A percentile compares a stretch with the other conserved stretches of the same genome.
phyloP scores from a whole-genome alignment of 2,329 filamentous ascomycete species.

The Colletotrichum eleusines region DNA sequence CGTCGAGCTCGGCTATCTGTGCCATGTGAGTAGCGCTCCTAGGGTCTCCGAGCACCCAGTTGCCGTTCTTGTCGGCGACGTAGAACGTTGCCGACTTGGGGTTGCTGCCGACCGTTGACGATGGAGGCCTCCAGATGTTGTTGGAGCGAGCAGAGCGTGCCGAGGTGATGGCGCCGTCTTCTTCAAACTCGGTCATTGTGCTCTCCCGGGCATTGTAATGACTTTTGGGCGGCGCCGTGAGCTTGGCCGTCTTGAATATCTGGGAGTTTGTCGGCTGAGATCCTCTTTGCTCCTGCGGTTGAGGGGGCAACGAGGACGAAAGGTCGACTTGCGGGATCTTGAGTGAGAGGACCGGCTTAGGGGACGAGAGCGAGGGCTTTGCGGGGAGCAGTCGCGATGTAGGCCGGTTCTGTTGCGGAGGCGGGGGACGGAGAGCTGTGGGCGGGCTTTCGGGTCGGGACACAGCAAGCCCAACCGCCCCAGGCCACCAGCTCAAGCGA shows the following conservation, averaged over 20 bases:
- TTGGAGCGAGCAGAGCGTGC: conserved; percentile 48
- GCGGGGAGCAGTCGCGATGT: conserved; percentile 59
- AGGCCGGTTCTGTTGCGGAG: conserved; percentile 47
- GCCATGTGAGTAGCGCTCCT: conserved; percentile 45
- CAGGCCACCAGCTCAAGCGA: conserved; percentile 50
- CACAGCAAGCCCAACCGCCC: conserved; percentile 60
- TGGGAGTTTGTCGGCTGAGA: conserved; percentile 41
- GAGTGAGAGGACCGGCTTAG: conserved; percentile 58
- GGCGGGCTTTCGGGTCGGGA: conserved; percentile 49
- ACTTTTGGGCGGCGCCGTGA: conserved; percentile 39
- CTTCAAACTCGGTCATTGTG: conserved; percentile 65
- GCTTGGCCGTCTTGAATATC: conserved; percentile 36
- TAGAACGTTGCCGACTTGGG: conserved; percentile 62
- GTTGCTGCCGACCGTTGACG: conserved; percentile 48
- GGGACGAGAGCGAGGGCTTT: conserved; percentile 46
- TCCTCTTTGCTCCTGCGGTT: conserved; percentile 15
- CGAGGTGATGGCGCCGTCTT: conserved; percentile 57
- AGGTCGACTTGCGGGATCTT: conserved; percentile 49
- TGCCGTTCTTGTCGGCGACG: conserved; percentile 64
- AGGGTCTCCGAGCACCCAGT: conserved; percentile 63
- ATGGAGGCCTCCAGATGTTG: conserved; percentile 65
- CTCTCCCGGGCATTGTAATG: conserved; percentile 53
- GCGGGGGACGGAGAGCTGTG: conserved; percentile 31
- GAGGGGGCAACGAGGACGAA: conserved; percentile 18
- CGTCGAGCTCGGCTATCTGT: conserved; percentile 47